These are phyloP conservation scores for Xylaria polymorpha DNA, from an alignment of 2,329 filamentous ascomycete genomes.

Conservation along the genomic window DNA sequence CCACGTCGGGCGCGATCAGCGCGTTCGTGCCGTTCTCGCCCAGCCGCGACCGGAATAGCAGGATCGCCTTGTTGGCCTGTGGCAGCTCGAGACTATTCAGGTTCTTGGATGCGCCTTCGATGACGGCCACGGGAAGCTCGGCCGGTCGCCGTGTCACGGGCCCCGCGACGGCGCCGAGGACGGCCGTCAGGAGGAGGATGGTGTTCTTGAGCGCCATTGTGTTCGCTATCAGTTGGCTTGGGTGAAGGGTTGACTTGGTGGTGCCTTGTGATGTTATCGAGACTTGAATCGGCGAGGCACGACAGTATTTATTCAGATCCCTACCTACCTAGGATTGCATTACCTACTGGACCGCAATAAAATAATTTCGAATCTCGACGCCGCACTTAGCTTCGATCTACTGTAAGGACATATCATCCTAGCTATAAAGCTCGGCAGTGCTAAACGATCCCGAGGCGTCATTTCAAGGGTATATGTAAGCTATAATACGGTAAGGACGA, in stretches of 20 bases:
- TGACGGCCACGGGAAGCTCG: constrained; percentile 31
- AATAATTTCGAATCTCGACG: background rate
- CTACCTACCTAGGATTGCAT: background rate
- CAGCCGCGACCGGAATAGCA: constrained; percentile 30
- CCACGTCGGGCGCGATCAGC: constrained; percentile 31
- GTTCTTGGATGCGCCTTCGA: constrained; percentile 33
- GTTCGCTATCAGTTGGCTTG: background rate
- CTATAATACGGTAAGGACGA: background rate
- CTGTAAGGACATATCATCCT: constrained; percentile 10
- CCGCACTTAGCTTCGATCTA: constrained; percentile 15
- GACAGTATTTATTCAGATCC: background rate
- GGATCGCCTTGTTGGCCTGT: constrained; percentile 27
- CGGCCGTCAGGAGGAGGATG: constrained; percentile 23
- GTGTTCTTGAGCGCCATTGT: constrained; percentile 32
- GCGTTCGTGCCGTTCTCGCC: constrained; percentile 27
- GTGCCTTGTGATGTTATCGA: background rate
- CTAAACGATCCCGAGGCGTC: constrained; percentile 6
- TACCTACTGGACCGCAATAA: background rate
- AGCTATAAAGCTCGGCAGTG: constrained; percentile 7
- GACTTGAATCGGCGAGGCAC: background rate
- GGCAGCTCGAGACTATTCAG: constrained; percentile 25
- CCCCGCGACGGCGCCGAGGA: constrained; percentile 21
- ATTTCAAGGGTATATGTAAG: background rate
- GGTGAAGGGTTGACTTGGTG: background rate
- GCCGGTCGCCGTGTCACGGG: constrained; percentile 17